Percentiles rank a stretch among this genome's conserved stretches.
Conservation (phyloP, 106 monocot genomes). For the Vanilla planifolia region DNA sequence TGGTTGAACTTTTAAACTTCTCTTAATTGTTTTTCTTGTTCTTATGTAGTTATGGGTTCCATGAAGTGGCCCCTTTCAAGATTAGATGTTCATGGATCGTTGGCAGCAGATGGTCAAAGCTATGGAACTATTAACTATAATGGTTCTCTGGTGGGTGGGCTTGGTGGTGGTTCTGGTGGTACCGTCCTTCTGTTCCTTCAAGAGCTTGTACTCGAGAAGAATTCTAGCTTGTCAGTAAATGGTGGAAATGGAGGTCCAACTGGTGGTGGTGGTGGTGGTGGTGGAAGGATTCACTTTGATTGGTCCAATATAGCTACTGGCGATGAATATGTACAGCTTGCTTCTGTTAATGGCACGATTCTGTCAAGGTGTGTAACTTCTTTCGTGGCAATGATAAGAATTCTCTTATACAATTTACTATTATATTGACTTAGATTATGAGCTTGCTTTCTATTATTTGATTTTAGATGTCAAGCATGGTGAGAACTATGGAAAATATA, state of each 20-base stretch:
- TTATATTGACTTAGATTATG: too few species aligned
- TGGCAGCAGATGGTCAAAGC: slow-evolving; percentile 80
- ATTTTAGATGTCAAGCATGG: too few species aligned
- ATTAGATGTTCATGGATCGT: slow-evolving; percentile 63
- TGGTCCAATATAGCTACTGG: slow-evolving; percentile 86
- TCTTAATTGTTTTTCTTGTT: neutral
- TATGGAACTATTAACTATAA: slow-evolving; percentile 26
- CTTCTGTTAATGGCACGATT: slow-evolving; percentile 70
- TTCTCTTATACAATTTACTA: too few species aligned
- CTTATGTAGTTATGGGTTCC: slow-evolving; percentile 79
- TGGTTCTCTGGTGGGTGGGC: slow-evolving; percentile 49
- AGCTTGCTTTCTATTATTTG: too few species aligned
- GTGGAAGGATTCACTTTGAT: slow-evolving; percentile 92
- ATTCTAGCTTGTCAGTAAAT: slow-evolving; percentile 61
- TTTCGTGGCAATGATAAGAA: neutral
- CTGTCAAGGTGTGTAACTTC: slow-evolving; percentile 48
- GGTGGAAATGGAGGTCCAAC: slow-evolving; percentile 69
- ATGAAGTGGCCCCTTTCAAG: slow-evolving; percentile 84
- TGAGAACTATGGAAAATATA: too few species aligned
- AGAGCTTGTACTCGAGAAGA: slow-evolving; percentile 34
- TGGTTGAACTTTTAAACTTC: neutral
- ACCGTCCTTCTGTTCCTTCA: slow-evolving; percentile 84
- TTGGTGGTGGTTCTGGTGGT: slow-evolving; percentile 93
- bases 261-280: slow-evolving; percentile 93
- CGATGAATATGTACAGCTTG: slow-evolving; percentile 85